Percentiles rank a stretch among this genome's conserved stretches.
phyloP scores from a whole-genome alignment of 2,329 filamentous ascomycete species.

The Exophiala viscosa region DNA sequence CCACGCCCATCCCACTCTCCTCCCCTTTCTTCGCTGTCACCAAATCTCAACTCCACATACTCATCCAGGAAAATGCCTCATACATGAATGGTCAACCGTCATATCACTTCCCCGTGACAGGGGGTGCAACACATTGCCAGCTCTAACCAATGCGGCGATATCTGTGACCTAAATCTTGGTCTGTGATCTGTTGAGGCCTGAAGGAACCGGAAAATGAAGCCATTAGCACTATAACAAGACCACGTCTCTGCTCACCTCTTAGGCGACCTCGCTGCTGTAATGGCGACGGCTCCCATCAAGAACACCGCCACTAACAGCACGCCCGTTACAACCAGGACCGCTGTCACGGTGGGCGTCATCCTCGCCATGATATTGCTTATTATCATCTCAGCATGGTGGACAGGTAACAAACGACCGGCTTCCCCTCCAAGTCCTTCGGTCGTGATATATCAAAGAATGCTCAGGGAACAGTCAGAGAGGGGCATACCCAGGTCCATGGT shows the following conservation, averaged over 20 bases:
- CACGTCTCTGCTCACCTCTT: background rate
- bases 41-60: background rate
- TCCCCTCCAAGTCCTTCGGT: background rate
- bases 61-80: background rate
- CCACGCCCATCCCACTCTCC: no score
- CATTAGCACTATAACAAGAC: slow-evolving; percentile 1
- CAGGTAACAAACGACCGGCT: background rate
- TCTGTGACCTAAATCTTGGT: no score
- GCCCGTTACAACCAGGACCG: background rate
- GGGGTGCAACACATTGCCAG: no score
- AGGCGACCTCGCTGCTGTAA: background rate
- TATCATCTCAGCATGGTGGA: slow-evolving; percentile 2
- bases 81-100: background rate
- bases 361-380: slow-evolving; percentile 1
- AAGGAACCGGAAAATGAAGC: no score
- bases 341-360: slow-evolving; percentile 5
- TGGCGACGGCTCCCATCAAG: slow-evolving; percentile 5
- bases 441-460: background rate
- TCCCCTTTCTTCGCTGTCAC: no score
- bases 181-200: no score
- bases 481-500: background rate
- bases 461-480: background rate
- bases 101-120: no score
- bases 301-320: background rate
- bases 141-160: no score